A percentile compares a stretch with the other conserved stretches of the same genome.
phyloP scores from a whole-genome alignment of 2,329 filamentous ascomycete genomes.

The Botryotinia calthae region DNA sequence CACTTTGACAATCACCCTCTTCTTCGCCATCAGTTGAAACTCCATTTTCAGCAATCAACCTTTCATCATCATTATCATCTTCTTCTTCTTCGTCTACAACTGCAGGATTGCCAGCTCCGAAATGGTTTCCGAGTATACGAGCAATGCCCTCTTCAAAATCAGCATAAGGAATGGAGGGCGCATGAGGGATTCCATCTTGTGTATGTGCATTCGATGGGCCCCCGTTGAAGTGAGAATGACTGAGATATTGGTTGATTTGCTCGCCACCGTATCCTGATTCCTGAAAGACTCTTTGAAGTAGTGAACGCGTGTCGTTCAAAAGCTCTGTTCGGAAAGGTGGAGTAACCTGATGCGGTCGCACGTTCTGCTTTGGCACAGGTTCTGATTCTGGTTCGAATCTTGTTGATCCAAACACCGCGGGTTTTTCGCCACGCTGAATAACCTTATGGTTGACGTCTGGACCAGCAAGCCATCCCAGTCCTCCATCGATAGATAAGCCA shows the following conservation, averaged over 20 bases:
- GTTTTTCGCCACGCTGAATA: constrained; percentile 40
- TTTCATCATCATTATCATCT: constrained; percentile 9
- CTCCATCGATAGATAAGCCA: constrained; percentile 65
- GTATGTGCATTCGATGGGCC: constrained; percentile 23
- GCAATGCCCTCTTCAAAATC: constrained; percentile 4
- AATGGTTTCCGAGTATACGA: background rate
- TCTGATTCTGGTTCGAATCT: constrained; percentile 40
- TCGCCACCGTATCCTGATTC: constrained; percentile 34
- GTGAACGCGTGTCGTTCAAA: background rate
- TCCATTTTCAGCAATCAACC: background rate
- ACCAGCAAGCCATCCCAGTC: constrained; percentile 64
- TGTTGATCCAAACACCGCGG: constrained; percentile 47
- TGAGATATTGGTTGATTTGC: constrained; percentile 18
- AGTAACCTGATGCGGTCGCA: background rate
- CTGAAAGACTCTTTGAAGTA: constrained; percentile 29
- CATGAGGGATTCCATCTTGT: background rate
- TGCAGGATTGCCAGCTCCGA: background rate
- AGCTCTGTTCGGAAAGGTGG: background rate
- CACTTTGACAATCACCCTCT: background rate
- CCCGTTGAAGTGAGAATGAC: background rate
- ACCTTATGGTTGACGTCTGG: constrained; percentile 55
- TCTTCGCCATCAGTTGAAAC: background rate
- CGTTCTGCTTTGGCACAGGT: constrained; percentile 20
- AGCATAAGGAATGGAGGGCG: background rate
- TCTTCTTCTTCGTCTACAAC: background rate